phyloP scores from a whole-genome alignment of 2,329 filamentous ascomycete species.

The Gnomoniopsis smithogilvyi region DNA sequence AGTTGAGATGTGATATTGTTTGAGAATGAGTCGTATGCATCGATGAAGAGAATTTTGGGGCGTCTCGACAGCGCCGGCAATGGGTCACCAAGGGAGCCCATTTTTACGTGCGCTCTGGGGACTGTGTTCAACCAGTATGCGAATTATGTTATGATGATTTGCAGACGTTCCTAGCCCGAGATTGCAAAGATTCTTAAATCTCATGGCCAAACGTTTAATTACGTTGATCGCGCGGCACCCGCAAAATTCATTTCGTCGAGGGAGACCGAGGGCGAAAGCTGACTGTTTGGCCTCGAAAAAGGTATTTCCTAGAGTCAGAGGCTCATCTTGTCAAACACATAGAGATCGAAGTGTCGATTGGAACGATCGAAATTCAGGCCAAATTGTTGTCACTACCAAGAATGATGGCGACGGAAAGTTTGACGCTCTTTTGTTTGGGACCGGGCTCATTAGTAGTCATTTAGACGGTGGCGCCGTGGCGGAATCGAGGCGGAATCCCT shows the following conservation, averaged over 20 bases:
- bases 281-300: too few relatives aligned
- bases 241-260: too few relatives aligned
- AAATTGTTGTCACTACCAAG: too few relatives aligned
- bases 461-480: background rate
- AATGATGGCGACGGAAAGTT: background rate
- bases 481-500: background rate
- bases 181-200: background rate
- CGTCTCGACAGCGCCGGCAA: background rate
- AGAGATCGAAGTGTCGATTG: too few relatives aligned
- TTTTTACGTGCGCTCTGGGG: background rate
- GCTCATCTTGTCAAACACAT: too few relatives aligned
- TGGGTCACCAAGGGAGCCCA: slow-evolving; percentile 13
- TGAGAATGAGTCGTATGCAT: slow-evolving; percentile 95
- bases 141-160: background rate
- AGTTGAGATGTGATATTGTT: slow-evolving; percentile 90
- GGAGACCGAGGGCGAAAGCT: too few relatives aligned
- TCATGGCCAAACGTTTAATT: too few relatives aligned
- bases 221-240: too few relatives aligned
- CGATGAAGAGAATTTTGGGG: slow-evolving; percentile 72
- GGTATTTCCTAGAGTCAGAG: too few relatives aligned
- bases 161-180: background rate
- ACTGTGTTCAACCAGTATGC: background rate
- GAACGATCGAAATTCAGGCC: too few relatives aligned
- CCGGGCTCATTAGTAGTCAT: too few relatives aligned
- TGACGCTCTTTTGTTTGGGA: background rate